These are phyloP conservation scores for Sporothrix brunneoviolacea DNA, from an alignment of 2,329 filamentous ascomycete species.

Conservation along the genomic window DNA sequence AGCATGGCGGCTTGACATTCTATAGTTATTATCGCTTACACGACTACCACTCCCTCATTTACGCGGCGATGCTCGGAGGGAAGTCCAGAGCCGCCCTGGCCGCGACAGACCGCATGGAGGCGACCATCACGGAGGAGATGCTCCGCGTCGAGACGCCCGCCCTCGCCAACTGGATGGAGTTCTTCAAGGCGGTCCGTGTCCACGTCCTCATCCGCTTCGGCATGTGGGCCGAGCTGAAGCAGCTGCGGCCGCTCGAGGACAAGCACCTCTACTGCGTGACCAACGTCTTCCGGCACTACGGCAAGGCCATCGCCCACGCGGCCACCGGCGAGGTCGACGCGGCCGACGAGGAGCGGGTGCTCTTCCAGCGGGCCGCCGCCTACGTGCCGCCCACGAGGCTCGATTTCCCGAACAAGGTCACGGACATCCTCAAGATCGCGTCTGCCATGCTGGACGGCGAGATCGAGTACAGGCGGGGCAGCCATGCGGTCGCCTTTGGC, in stretches of 20 bases:
- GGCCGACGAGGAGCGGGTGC: conserved; percentile 24
- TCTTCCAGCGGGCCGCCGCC: conserved; percentile 14
- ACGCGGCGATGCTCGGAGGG: conserved; percentile 40
- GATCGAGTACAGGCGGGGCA: conserved; percentile 49
- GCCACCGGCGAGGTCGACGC: conserved; percentile 36
- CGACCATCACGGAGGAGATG: conserved; percentile 7
- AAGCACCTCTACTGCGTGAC: conserved; percentile 45
- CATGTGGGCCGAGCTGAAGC: conserved; percentile 46
- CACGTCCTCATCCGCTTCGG: conserved; percentile 53
- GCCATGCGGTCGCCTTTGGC: conserved; percentile 42
- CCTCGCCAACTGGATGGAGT: conserved; percentile 53
- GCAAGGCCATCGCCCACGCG: conserved; percentile 46
- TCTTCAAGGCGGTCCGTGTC: conserved; percentile 43
- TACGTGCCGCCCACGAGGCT: conserved; percentile 29
- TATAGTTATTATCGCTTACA: conserved; percentile 40
- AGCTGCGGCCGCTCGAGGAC: conserved; percentile 38
- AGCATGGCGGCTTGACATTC: conserved; percentile 53
- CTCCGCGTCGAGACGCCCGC: conserved; percentile 27
- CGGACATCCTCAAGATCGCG: conserved; percentile 25
- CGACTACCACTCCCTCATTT: conserved; percentile 25
- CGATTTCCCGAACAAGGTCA: conserved; percentile 18
- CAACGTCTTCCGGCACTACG: conserved; percentile 48
- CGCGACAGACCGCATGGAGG: conserved; percentile 7
- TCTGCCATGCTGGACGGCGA: conserved; percentile 53
- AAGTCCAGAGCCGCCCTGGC: conserved; percentile 24